Base-by-base conservation (phyloP, 2,329 filamentous ascomycete genomes). In the Arthrobotrys entomopaga region DNA sequence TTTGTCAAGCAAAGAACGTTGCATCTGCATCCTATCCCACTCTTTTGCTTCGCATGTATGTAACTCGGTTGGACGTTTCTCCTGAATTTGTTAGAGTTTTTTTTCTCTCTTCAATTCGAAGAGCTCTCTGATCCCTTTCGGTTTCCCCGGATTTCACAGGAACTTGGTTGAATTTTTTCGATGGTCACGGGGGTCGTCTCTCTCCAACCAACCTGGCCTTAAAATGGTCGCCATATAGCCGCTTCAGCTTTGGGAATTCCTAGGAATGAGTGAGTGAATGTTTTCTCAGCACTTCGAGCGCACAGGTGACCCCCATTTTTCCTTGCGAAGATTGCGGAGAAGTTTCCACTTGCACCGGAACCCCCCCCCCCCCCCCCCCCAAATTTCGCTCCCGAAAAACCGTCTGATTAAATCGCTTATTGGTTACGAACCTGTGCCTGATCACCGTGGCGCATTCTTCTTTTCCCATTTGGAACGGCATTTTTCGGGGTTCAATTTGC, bases 91-190 rank as follows among this genome's bases (percentile, higher is more conserved):
- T n/a, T n/a, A n/a, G 29, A 34, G 10, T 34, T 2, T 34, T 34
- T 34, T 34, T 34, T 2, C 10, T 34, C 10, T 34, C 29, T 34
- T 22, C 42, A 57, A 58, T 7, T 29, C 19, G 24, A 42, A 66
- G 69, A 73, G 69, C 69, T 73, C 69, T 69, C 29, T 34, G 29
- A 34, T 34, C 29, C 10, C 29, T 34, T 34, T 34, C 29, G 29
- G 29, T 34, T 34, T 73, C 69, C 69, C 69, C 69, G 60, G 69
- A 73, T 73, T 73, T 65, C 43, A 57, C 56, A 42, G 48, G 65
- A 69, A 69, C 61, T 60, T 54, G 61, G 29, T 34, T 34, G 57
- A 60, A 50, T 57, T 65, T 20, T 73, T 73, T 73, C 61, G 15
- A 15, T 60, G 69, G 69, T 73, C 69, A 73, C 61, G 61, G 54